Percentiles rank a stretch among this genome's conserved stretches.
Evolutionary conservation across 2,329 filamentous ascomycete genomes (phyloP).

Genomic region (Aureobasidium namibiae): DNA sequence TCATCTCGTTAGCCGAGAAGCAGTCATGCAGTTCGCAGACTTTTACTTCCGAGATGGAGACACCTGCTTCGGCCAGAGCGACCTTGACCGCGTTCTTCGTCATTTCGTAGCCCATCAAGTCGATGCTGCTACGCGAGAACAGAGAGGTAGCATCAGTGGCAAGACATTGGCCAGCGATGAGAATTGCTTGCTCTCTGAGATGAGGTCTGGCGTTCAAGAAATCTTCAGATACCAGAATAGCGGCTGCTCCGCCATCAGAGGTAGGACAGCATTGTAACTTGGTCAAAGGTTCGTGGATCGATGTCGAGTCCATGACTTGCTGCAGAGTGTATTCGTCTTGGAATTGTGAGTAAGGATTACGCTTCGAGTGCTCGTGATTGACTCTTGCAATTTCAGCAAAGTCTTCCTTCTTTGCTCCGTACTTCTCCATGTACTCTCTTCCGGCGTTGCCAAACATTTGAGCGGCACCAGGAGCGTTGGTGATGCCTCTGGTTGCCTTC

Average conservation of each 20-base stretch:
- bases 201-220: constrained; percentile 83
- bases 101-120: constrained; percentile 87
- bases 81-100: constrained; percentile 57
- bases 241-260: constrained; percentile 83
- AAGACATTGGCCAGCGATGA: constrained; percentile 80
- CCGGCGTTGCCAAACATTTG: constrained; percentile 97
- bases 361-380: constrained; percentile 84
- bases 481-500: constrained; percentile 70
- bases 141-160: constrained; percentile 75
- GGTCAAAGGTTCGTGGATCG: constrained; percentile 79
- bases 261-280: constrained; percentile 99
- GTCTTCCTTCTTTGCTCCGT: constrained; percentile 73
- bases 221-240: constrained; percentile 76
- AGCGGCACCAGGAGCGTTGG: constrained; percentile 74
- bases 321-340: constrained; percentile 82
- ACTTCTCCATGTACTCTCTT: constrained; percentile 91
- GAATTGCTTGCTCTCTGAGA: constrained; percentile 71
- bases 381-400: constrained; percentile 91
- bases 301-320: constrained; percentile 65
- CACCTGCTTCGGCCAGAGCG: constrained; percentile 67
- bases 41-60: constrained; percentile 58
- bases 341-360: constrained; percentile 98
- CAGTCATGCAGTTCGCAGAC: constrained; percentile 95
- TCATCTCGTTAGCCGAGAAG: constrained; percentile 92
- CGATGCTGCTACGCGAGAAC: constrained; percentile 74